These are phyloP conservation scores for Sporobolus alterniflorus DNA, from an alignment of 202 grass and related monocot species.

Conservation along the genomic window DNA sequence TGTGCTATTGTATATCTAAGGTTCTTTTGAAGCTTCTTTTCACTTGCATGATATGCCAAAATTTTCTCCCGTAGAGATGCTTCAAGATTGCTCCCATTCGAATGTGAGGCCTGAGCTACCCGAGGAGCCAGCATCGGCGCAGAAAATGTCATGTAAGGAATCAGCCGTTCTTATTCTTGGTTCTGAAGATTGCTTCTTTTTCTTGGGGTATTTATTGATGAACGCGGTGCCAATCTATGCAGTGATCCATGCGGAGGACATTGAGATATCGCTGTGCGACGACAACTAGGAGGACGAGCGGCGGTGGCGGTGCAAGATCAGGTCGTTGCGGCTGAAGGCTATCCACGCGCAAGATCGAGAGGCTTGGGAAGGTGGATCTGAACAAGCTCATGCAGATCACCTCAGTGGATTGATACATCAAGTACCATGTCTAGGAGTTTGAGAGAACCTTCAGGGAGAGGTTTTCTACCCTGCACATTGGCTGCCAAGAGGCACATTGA, in stretches of 20 bases:
- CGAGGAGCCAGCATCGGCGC: constrained; percentile 11
- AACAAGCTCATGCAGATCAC: too few relatives aligned
- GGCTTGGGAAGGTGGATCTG: too few relatives aligned
- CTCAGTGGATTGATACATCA: too few relatives aligned
- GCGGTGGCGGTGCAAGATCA: constrained; percentile 65
- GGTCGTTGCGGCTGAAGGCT: constrained; percentile 66
- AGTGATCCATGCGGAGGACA: constrained; percentile 67
- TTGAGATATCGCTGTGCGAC: constrained; percentile 75
- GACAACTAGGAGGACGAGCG: constrained; percentile 83
- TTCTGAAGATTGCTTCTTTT: neutral
- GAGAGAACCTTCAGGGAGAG: too few relatives aligned
- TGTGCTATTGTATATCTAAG: too few relatives aligned
- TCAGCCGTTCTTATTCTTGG: neutral
- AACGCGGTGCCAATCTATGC: neutral
- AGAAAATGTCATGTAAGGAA: constrained; percentile 50
- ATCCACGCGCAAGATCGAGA: constrained; percentile 77
- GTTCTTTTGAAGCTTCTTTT: too few relatives aligned
- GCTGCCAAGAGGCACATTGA: constrained; percentile 78
- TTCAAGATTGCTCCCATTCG: constrained; percentile 19
- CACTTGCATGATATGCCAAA: too few relatives aligned
- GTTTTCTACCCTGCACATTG: constrained; percentile 77
- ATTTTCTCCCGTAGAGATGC: constrained; percentile 2
- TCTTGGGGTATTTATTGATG: neutral
- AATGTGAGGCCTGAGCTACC: constrained; percentile 16
- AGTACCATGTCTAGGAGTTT: too few relatives aligned